Evolutionary conservation across 169 alveolate genomes (phyloP), one percentile per base, ranked within the genome.

Genomic region (Plasmodium cynomolgi): DNA sequence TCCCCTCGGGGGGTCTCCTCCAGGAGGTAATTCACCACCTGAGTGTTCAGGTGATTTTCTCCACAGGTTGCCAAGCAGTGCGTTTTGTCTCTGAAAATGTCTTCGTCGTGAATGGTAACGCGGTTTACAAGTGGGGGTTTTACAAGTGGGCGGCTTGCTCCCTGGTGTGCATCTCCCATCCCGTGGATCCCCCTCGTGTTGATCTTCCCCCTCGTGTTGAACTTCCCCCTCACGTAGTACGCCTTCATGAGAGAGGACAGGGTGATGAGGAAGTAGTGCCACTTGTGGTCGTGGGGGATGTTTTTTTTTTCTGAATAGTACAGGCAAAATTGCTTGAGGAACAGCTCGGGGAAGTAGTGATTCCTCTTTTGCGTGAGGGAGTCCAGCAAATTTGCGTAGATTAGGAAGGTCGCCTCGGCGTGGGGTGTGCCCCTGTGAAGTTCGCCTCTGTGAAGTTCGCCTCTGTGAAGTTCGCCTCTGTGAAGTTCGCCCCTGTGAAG

Each of bases 241-340:
- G 41, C 26, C 62, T 73, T 91, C 92, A 91, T 71, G 20, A 54
- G 47, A 33, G 29, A 29, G 15, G 95, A 68, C 74, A 91, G n/a
- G 23, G 95, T 91, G 50, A 91, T 71, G 26, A 91, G 56, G 84
- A 91, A 91, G 83, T 47, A 82, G 29, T n/a, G 37, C 79, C 92
- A 72, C 11, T 91, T 81, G 26, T 72, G 0, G 23, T 91, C 95
- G 39, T 71, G 26, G 9, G n/a, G 39, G 56, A 82, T 91, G 39
- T 81, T 17, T 62, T 23, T 29, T 13, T 91, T 72, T 8, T 82
- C 50, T 56, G 84, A 81, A 23, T 91, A 91, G 73, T 91, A 71
- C 23, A 17, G 33, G 23, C 41, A 81, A 82, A 91, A 91, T n/a
- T 91, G 95, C 56, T 91, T 47, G 4, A 91, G 41, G 84, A 91